phyloP scores from a whole-genome alignment of 441 rosid species.

The Gossypium lobatum region DNA sequence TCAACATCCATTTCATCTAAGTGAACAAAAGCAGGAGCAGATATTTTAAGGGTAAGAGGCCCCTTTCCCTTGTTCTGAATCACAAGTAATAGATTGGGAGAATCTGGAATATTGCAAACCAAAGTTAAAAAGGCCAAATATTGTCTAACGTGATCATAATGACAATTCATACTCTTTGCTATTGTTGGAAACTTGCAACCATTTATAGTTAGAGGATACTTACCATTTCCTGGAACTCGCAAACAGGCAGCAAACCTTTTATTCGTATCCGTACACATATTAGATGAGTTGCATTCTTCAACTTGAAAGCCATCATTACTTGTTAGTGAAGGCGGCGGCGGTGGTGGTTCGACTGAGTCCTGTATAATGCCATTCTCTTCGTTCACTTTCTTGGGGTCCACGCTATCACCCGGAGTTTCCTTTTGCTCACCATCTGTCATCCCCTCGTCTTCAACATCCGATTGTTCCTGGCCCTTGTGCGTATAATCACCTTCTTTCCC shows the following conservation, averaged over 20 bases:
- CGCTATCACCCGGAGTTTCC: constrained; percentile 20
- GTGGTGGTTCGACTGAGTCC: not conserved
- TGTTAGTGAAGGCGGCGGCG: not conserved
- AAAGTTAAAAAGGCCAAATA: constrained; percentile 12
- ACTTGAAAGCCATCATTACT: constrained; percentile 30
- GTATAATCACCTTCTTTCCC: constrained; percentile 11
- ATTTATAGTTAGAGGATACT: not conserved
- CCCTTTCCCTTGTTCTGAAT: constrained; percentile 60
- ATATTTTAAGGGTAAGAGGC: constrained; percentile 37
- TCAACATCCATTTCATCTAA: constrained; percentile 43
- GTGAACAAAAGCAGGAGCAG: constrained; percentile 49
- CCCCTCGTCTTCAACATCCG: not conserved
- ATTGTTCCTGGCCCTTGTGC: constrained; percentile 7
- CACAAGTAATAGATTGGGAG: constrained; percentile 60
- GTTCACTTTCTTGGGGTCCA: constrained; percentile 10
- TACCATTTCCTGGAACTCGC: constrained; percentile 72
- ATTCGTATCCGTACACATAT: constrained; percentile 49
- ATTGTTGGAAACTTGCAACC: not conserved
- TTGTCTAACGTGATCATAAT: not conserved
- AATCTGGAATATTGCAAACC: constrained; percentile 39
- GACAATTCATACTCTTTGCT: not conserved
- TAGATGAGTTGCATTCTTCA: constrained; percentile 65
- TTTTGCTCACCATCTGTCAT: constrained; percentile 10
- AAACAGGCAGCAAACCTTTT: constrained; percentile 65
- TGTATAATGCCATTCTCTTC: constrained; percentile 12